Evolutionary conservation across 2,329 filamentous ascomycete species (phyloP), one percentile per base, ranked within the genome.

Genomic region (Calcarisporium arbuscula): DNA sequence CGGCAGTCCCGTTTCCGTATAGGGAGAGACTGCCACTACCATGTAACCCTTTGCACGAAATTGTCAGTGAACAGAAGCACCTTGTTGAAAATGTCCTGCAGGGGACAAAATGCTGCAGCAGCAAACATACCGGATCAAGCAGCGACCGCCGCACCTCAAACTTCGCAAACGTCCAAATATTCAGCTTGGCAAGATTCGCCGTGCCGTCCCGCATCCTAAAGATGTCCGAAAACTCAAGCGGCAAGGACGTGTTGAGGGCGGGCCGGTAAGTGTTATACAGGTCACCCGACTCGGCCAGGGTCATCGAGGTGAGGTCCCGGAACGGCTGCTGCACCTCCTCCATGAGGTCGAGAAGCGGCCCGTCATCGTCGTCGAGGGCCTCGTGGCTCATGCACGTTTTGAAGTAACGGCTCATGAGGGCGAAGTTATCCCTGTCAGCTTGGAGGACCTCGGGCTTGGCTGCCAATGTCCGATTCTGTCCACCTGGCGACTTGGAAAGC

Each of bases 81-180:
- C n/a, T n/a, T n/a, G n/a, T n/a, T n/a, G n/a, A n/a, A n/a, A n/a
- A n/a, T n/a, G n/a, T n/a, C n/a, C n/a, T n/a, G n/a, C n/a, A n/a
- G n/a, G n/a, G n/a, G n/a, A n/a, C n/a, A n/a, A n/a, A n/a, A n/a
- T n/a, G n/a, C n/a, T n/a, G n/a, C n/a, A n/a, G 10, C 16, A 15
- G n/a, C 2, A 4, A 15, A 30, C 46, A 38, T 38, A 47, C 46
- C 3, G 40, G 31, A 22, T 43, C 28, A 17, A 41, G 30, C 9
- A 41, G 8, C 2, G 45, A 45, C 18, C 40, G 31, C 15, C 39
- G 34, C 7, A 36, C 31, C 14, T n/a, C 20, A 10, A 44, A 34
- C 20, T 40, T 37, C n/a, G 36, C 37, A 32, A 45, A 39, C 5
- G 18, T 28, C 36, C 38, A 46, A 5, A 46, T 32, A 8, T 30